A percentile compares a stretch with the other conserved stretches of the same genome.
These are phyloP conservation scores for Cystobasidium pallidum DNA, from an alignment of 1,284 basidiomycete species.

Conservation along the genomic window DNA sequence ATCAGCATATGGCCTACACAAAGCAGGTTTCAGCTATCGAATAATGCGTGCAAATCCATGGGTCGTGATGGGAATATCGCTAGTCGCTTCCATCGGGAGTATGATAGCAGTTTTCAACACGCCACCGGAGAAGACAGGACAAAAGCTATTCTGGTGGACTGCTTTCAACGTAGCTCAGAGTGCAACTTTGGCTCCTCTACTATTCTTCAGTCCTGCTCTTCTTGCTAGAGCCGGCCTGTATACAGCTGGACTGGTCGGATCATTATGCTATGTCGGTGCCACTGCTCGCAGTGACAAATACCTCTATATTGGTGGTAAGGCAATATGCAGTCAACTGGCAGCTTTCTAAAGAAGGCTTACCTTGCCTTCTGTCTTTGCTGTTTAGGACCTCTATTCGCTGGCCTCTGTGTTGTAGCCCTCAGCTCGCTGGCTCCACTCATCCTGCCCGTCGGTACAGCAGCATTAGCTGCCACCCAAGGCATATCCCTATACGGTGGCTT, in stretches of 20 bases:
- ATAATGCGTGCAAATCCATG: slow-evolving; percentile 84
- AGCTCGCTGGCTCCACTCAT: slow-evolving; percentile 83
- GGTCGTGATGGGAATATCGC: slow-evolving; percentile 79
- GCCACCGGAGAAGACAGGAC: slow-evolving; percentile 68
- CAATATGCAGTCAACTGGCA: slow-evolving; percentile 57
- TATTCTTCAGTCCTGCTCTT: slow-evolving; percentile 79
- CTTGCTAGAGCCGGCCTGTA: slow-evolving; percentile 87
- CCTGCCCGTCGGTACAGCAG: slow-evolving; percentile 69
- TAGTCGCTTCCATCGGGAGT: slow-evolving; percentile 62
- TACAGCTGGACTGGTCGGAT: slow-evolving; percentile 80
- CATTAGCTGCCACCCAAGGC: slow-evolving; percentile 74
- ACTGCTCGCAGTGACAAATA: slow-evolving; percentile 85
- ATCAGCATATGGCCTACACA: slow-evolving; percentile 77
- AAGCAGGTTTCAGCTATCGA: slow-evolving; percentile 71
- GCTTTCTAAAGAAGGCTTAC: too few species aligned
- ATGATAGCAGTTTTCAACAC: slow-evolving; percentile 74
- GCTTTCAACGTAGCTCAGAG: slow-evolving; percentile 85
- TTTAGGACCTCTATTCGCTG: slow-evolving; percentile 63
- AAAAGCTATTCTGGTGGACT: slow-evolving; percentile 63
- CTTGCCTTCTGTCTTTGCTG: background rate
- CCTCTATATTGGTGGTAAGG: slow-evolving; percentile 77
- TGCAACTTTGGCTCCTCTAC: slow-evolving; percentile 70
- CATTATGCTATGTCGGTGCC: slow-evolving; percentile 82
- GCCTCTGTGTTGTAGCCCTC: slow-evolving; percentile 80
- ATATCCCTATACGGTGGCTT: slow-evolving; percentile 69